Percentiles rank a stretch among this genome's conserved stretches.
phyloP scores from a whole-genome alignment of 2,329 filamentous ascomycete genomes.

The Aspergillus pseudoglaucus region DNA sequence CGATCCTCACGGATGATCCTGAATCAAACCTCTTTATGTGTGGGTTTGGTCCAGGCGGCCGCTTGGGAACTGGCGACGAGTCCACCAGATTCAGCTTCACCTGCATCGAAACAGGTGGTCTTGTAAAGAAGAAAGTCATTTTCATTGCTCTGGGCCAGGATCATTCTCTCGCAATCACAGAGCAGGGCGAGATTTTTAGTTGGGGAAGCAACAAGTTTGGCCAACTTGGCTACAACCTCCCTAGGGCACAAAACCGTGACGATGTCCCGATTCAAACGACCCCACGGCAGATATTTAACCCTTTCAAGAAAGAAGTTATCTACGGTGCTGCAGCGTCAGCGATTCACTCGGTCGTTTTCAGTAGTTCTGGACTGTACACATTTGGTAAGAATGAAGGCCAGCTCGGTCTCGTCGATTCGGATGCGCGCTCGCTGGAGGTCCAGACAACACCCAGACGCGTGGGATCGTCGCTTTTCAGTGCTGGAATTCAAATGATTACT shows the following conservation, averaged over 20 bases:
- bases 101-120: conserved; percentile 67
- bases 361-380: conserved; percentile 72
- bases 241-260: conserved; percentile 56
- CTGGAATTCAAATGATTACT: conserved; percentile 68
- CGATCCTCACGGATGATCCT: conserved; percentile 77
- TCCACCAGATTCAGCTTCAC: conserved; percentile 80
- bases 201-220: conserved; percentile 87
- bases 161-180: conserved; percentile 77
- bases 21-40: conserved; percentile 89
- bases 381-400: conserved; percentile 96
- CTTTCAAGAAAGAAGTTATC: conserved; percentile 78
- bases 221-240: conserved; percentile 78
- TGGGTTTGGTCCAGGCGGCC: conserved; percentile 83
- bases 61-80: conserved; percentile 83
- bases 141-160: conserved; percentile 85
- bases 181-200: conserved; percentile 84
- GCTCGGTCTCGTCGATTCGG: conserved; percentile 87
- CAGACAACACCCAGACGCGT: conserved; percentile 79
- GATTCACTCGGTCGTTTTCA: conserved; percentile 87
- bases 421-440: conserved; percentile 82
- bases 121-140: conserved; percentile 66
- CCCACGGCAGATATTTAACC: conserved; percentile 84
- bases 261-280: conserved; percentile 75
- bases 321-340: conserved; percentile 80
- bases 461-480: conserved; percentile 71